Conservation (phyloP, 1,139 yeast genomes). For the Geotrichum histeridarum region DNA sequence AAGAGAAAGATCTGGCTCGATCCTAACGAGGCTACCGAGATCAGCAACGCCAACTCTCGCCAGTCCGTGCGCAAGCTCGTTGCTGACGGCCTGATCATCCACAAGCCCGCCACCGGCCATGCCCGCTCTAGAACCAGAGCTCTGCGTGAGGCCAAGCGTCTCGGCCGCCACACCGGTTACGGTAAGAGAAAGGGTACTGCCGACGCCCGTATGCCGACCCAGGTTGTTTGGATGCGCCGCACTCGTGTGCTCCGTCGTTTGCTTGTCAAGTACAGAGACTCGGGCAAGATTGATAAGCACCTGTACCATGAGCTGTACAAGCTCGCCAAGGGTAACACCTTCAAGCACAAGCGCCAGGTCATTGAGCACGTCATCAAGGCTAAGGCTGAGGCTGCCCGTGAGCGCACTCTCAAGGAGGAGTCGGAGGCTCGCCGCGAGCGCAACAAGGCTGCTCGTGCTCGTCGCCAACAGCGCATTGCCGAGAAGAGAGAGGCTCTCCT, state of each 20-base stretch:
- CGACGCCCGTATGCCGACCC: slow-evolving; percentile 98
- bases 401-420: slow-evolving; percentile 97
- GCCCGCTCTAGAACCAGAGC: slow-evolving; percentile 99
- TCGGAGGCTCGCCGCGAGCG: slow-evolving; percentile 99
- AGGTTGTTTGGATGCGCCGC: slow-evolving; percentile 99
- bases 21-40: slow-evolving; percentile 95
- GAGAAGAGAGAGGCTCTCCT: slow-evolving; percentile 96
- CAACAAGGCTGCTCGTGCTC: slow-evolving; percentile 99
- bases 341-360: slow-evolving; percentile 99
- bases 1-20: slow-evolving; percentile 99
- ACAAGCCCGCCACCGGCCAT: slow-evolving; percentile 96
- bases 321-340: slow-evolving; percentile 98
- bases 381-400: slow-evolving; percentile 99
- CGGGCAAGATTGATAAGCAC: slow-evolving; percentile 99
- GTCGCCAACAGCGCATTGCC: slow-evolving; percentile 96
- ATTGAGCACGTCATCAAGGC: slow-evolving; percentile 99
- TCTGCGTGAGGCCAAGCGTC: slow-evolving; percentile 92
- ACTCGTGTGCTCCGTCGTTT: slow-evolving; percentile 98
- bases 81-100: slow-evolving; percentile 96
- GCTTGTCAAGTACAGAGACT: slow-evolving; percentile 98
- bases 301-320: slow-evolving; percentile 96
- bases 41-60: slow-evolving; percentile 98
- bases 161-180: slow-evolving; percentile 99
- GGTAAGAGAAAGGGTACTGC: slow-evolving; percentile 99
- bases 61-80: slow-evolving; percentile 88